Conservation (phyloP, 805 yeast genomes). For the Nakazawaea ernobii region DNA sequence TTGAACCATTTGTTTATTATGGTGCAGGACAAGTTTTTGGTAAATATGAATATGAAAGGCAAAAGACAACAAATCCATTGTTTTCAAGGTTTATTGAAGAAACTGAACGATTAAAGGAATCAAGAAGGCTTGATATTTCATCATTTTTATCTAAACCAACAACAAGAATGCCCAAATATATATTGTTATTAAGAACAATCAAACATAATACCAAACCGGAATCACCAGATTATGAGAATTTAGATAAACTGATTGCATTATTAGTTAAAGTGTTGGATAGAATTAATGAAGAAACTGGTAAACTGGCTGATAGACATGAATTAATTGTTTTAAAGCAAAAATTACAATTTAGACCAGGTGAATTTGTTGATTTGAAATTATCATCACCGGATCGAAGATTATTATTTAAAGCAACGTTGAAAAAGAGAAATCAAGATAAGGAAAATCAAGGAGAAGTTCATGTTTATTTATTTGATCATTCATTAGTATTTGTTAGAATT, state of each 20-base stretch:
- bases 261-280: constrained; percentile 69
- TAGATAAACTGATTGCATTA: constrained; percentile 68
- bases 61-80: constrained; percentile 80
- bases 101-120: constrained; percentile 77
- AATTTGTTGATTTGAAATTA: constrained; percentile 78
- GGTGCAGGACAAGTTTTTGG: constrained; percentile 96
- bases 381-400: constrained; percentile 77
- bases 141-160: constrained; percentile 94
- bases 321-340: constrained; percentile 82
- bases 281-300: constrained; percentile 87
- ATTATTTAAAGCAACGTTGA: constrained; percentile 69
- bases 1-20: constrained; percentile 89
- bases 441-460: constrained; percentile 75
- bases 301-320: constrained; percentile 87
- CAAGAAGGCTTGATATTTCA: constrained; percentile 83
- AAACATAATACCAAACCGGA: constrained; percentile 77
- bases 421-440: constrained; percentile 71
- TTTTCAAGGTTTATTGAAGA: constrained; percentile 94
- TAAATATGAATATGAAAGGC: constrained; percentile 90
- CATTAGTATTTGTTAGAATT: constrained; percentile 75
- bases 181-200: constrained; percentile 74
- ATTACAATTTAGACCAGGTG: constrained; percentile 74
- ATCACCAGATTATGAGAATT: constrained; percentile 61
- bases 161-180: constrained; percentile 93
- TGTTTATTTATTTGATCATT: constrained; percentile 83